phyloP scores from a whole-genome alignment of 2,329 filamentous ascomycete species.

The Aspergillus oerlinghausenensis region DNA sequence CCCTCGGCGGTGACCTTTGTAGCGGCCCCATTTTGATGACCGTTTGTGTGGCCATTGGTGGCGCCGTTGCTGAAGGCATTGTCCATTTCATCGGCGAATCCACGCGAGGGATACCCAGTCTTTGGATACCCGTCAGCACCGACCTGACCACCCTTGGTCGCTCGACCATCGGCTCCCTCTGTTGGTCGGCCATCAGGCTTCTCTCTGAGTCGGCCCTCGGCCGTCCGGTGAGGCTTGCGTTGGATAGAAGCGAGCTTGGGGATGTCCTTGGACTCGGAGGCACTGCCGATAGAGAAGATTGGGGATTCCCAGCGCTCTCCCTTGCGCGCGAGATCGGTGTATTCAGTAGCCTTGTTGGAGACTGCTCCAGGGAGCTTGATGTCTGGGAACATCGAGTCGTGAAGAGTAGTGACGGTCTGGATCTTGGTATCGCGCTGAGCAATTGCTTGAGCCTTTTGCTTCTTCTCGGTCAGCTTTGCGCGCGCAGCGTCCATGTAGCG shows the following conservation, averaged over 20 bases:
- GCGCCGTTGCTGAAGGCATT: slow-evolving; percentile 23
- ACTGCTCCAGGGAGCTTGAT: slow-evolving; percentile 83
- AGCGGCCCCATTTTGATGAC: background rate
- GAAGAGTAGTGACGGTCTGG: slow-evolving; percentile 77
- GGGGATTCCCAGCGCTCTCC: slow-evolving; percentile 94
- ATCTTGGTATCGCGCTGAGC: slow-evolving; percentile 63
- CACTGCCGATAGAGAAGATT: slow-evolving; percentile 81
- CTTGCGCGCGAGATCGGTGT: slow-evolving; percentile 79
- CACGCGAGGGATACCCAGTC: slow-evolving; percentile 18
- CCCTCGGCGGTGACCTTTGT: slow-evolving; percentile 1
- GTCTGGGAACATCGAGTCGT: slow-evolving; percentile 88
- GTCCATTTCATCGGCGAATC: slow-evolving; percentile 31
- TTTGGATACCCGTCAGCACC: slow-evolving; percentile 15
- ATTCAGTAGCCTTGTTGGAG: slow-evolving; percentile 89
- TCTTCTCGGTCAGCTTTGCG: slow-evolving; percentile 67
- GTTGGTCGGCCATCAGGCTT: slow-evolving; percentile 1
- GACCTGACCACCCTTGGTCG: slow-evolving; percentile 1
- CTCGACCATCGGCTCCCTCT: background rate
- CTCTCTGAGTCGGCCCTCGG: slow-evolving; percentile 17
- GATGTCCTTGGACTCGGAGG: slow-evolving; percentile 66
- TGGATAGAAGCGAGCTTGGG: slow-evolving; percentile 53
- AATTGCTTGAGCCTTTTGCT: slow-evolving; percentile 66
- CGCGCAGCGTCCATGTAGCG: slow-evolving; percentile 75
- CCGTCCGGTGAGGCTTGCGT: slow-evolving; percentile 55
- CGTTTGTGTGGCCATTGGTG: slow-evolving; percentile 3